Percentiles rank a stretch among this genome's conserved stretches.
Evolutionary conservation across 2,329 filamentous ascomycete species (phyloP).

Genomic region (Penicillium sp.): DNA sequence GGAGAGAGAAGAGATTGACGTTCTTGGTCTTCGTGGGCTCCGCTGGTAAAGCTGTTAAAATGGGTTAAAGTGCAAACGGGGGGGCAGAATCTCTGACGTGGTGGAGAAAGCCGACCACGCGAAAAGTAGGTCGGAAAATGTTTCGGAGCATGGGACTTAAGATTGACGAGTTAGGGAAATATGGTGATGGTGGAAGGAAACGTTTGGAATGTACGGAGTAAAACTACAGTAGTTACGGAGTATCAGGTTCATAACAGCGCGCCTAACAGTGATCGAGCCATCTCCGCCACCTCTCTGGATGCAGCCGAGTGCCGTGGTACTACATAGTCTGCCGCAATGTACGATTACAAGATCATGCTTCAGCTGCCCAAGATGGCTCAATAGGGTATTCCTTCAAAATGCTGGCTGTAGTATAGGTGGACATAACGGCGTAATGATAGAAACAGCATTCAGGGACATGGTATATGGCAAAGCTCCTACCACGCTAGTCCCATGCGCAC

Average conservation of each 20-base stretch:
- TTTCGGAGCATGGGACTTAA: constrained; percentile 1
- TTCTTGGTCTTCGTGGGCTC: background rate
- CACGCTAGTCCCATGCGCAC: background rate
- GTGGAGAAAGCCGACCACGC: constrained; percentile 25
- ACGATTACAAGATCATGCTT: constrained; percentile 3
- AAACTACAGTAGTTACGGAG: background rate
- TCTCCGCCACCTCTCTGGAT: background rate
- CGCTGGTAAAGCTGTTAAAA: constrained; percentile 9
- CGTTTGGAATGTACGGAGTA: background rate
- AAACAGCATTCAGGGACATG: constrained; percentile 1
- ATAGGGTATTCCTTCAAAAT: constrained; percentile 22
- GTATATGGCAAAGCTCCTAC: background rate
- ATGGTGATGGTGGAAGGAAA: background rate
- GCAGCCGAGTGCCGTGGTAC: too few relatives aligned
- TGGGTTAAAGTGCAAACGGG: constrained; percentile 6
- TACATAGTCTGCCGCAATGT: background rate
- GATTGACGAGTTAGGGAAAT: background rate
- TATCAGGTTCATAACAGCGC: background rate
- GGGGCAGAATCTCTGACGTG: constrained; percentile 19
- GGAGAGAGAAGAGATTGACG: background rate
- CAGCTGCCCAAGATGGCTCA: constrained; percentile 15
- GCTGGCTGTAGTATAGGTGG: constrained; percentile 23
- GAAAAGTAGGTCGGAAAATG: constrained; percentile 1
- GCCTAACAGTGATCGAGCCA: background rate
- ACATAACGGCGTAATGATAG: constrained; percentile 26